Evolutionary conservation across 2,329 filamentous ascomycete species (phyloP).

Genomic region (Stenocarpella maydis): DNA sequence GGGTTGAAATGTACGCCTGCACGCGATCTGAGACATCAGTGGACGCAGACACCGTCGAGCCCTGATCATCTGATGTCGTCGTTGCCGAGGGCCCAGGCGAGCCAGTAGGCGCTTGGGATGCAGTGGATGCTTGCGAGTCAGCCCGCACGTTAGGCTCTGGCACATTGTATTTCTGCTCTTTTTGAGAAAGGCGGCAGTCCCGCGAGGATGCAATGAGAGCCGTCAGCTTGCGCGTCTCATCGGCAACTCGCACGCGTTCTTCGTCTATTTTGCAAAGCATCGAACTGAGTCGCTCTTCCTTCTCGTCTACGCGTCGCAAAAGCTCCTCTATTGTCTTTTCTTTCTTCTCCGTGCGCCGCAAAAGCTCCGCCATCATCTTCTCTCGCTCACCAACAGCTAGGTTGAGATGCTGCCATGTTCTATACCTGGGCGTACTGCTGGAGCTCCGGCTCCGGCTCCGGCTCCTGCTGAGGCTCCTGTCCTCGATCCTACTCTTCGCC

Average conservation of each 20-base stretch:
- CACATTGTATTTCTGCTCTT: not conserved
- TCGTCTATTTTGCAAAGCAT: not conserved
- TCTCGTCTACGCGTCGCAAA: not conserved
- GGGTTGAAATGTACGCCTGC: slow-evolving; percentile 13
- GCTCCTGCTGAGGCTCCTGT: not conserved
- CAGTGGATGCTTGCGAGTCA: not conserved
- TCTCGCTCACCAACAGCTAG: slow-evolving; percentile 11
- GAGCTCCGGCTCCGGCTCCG: not conserved
- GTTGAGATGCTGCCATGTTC: not conserved
- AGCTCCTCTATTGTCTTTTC: not conserved
- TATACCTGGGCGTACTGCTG: not conserved
- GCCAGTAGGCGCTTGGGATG: not conserved
- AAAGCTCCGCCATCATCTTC: slow-evolving; percentile 18
- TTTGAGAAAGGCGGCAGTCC: not conserved
- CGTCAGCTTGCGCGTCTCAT: not conserved
- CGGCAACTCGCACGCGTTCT: not conserved
- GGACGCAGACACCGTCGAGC: not conserved
- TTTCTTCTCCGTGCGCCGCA: not conserved
- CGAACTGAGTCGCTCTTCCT: not conserved
- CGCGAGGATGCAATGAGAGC: not conserved
- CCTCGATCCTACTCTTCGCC: not conserved
- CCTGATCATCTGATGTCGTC: not conserved
- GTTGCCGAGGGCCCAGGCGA: not conserved
- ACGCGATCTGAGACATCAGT: slow-evolving; percentile 5
- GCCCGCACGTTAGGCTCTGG: not conserved